These are phyloP conservation scores for Prunus mume DNA, from an alignment of 306 rosid species.

Conservation along the genomic window DNA sequence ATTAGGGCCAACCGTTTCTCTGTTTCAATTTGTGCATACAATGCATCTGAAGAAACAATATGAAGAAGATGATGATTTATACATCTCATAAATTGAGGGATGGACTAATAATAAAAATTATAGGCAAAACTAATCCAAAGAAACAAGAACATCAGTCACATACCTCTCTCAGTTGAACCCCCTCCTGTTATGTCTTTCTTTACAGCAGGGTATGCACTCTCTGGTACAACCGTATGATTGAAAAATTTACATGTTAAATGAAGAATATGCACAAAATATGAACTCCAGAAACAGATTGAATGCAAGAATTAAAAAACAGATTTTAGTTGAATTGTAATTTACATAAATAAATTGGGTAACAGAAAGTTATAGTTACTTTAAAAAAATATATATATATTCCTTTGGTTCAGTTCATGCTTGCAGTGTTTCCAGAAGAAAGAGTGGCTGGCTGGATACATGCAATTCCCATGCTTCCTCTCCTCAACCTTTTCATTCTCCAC, in stretches of 20 bases:
- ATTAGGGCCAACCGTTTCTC: conserved; percentile 81
- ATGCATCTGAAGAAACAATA: conserved; percentile 37
- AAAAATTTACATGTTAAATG: not conserved
- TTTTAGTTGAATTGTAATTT: too few relatives aligned
- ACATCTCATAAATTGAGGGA: not conserved
- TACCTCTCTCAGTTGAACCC: conserved; percentile 49
- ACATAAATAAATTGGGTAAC: too few relatives aligned
- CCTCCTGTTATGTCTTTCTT: conserved; percentile 20
- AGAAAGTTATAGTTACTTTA: too few relatives aligned
- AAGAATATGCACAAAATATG: not conserved
- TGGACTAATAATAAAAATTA: not conserved
- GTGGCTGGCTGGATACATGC: too few relatives aligned
- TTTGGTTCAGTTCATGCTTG: not conserved
- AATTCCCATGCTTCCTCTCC: not conserved
- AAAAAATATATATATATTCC: too few relatives aligned
- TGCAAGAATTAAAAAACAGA: not conserved
- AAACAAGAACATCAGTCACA: not conserved
- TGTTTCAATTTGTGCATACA: conserved; percentile 49
- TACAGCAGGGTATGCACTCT: conserved; percentile 31
- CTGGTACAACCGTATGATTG: conserved; percentile 25
- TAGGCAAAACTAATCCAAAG: not conserved
- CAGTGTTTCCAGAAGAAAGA: not conserved
- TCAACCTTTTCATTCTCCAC: not conserved
- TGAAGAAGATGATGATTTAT: not conserved
- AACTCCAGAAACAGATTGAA: not conserved